These are phyloP conservation scores for Debaryomyces maramus DNA, from an alignment of 805 yeast genomes.

Conservation along the genomic window DNA sequence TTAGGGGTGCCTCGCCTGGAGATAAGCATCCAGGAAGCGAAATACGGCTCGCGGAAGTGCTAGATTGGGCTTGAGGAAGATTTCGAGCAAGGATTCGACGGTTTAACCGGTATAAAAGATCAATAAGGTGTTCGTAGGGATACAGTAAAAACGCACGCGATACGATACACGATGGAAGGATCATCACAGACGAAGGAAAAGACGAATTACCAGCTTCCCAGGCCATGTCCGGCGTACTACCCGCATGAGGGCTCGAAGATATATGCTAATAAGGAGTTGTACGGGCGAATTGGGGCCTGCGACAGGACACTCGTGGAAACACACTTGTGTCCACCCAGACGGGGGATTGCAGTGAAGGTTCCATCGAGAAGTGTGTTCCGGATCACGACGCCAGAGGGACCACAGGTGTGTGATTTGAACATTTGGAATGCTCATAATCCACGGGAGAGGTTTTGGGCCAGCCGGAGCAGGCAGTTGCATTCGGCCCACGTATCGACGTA, in stretches of 20 bases:
- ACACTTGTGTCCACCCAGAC: slow-evolving; percentile 50
- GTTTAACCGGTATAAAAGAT: too few relatives aligned
- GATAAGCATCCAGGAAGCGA: too few relatives aligned
- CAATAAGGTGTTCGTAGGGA: too few relatives aligned
- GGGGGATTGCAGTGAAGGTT: slow-evolving; percentile 64
- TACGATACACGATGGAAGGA: too few relatives aligned
- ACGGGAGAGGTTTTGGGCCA: slow-evolving; percentile 67
- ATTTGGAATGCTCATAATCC: slow-evolving; percentile 63
- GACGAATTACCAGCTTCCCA: slow-evolving; percentile 35
- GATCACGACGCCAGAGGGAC: slow-evolving; percentile 64
- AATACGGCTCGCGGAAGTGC: too few relatives aligned
- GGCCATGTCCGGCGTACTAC: slow-evolving; percentile 57
- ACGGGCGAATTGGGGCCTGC: slow-evolving; percentile 45
- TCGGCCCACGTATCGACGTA: slow-evolving; percentile 60
- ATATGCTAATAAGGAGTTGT: slow-evolving; percentile 50
- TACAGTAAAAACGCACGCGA: too few relatives aligned
- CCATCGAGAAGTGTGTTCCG: slow-evolving; percentile 61
- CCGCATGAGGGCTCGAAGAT: slow-evolving; percentile 56
- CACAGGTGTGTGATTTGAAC: slow-evolving; percentile 70
- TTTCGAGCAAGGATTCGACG: too few relatives aligned
- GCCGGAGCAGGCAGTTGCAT: slow-evolving; percentile 65
- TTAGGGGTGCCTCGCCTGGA: too few relatives aligned
- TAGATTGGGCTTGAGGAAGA: too few relatives aligned
- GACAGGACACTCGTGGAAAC: slow-evolving; percentile 43
- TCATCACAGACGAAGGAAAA: slow-evolving; percentile 34